phyloP scores from a whole-genome alignment of 148 eudicot genomes.

The Cornus controversa region DNA sequence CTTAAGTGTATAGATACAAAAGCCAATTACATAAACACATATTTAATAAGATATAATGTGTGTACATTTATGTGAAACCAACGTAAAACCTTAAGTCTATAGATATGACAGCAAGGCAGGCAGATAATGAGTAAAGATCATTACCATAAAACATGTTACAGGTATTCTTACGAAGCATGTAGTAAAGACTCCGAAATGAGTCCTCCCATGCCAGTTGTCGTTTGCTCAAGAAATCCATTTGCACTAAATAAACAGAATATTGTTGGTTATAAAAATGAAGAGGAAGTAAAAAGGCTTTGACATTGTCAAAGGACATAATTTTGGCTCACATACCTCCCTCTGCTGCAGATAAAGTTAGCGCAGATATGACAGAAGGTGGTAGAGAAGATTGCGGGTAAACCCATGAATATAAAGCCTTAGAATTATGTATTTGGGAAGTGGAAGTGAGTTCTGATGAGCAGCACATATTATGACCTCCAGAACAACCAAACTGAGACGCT shows the following conservation, averaged over 20 bases:
- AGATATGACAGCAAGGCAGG: not conserved
- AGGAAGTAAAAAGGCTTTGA: not conserved
- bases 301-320: not conserved
- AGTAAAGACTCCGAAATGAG: constrained; percentile 86
- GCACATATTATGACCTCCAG: constrained; percentile 22
- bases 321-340: constrained; percentile 58
- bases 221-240: constrained; percentile 68
- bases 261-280: not conserved
- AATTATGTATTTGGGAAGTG: constrained; percentile 20
- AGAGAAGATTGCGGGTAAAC: constrained; percentile 87
- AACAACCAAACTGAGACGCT: constrained; percentile 29
- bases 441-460: constrained; percentile 20
- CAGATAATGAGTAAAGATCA: constrained; percentile 7
- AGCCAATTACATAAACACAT: not conserved
- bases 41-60: not conserved
- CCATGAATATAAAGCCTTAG: constrained; percentile 61
- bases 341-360: constrained; percentile 48
- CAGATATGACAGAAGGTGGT: constrained; percentile 68
- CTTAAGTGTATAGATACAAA: not conserved
- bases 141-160: constrained; percentile 91
- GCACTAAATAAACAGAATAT: constrained; percentile 38
- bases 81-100: not conserved
- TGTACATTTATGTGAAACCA: not conserved
- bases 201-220: constrained; percentile 94
- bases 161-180: constrained; percentile 69